Base-by-base conservation (phyloP, 2,329 filamentous ascomycete genomes). In the Paraphoma chrysanthemicola region DNA sequence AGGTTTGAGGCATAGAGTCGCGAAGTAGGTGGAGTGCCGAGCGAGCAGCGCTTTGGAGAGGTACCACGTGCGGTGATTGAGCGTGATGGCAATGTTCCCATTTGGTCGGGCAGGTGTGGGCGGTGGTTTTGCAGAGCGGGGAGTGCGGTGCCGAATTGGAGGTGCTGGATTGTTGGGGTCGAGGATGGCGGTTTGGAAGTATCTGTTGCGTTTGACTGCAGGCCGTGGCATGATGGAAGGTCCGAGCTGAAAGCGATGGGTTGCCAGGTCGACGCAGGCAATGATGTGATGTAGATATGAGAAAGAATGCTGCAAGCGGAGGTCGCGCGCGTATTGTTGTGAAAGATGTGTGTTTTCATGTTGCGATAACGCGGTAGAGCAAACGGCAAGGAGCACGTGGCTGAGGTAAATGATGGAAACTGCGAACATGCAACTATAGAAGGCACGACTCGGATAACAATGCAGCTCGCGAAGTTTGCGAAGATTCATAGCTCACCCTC, bases 21-120 rank as follows among this genome's bases (percentile, higher is more conserved):
- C 52, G 43, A 63, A 48, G 47, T 45, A 41, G 9, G 28, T 43
- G 16, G 59, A 62, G 44, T 62, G 54, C 5, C 42, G 52, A 16
- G 41, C 33, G 29, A 69, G 45, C 1, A 57, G 48, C 3, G 54
- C 28, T 42, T 49, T 53, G n/a, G 55, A 38, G 1, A 64, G 51
- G 2, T 43, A 14, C 57, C 58, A 66, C 16, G 48, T 60, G 38
- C 57, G 64, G 38, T 55, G 48, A 11, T 56, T 50, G 17, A 61
- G 56, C 46, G 46, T 45, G 18, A 66, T 30, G 30, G 54, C 39
- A 9, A 60, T 41, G n/a, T 31, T 59, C 17, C 44, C 42, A 31
- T 38, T 54, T 18, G 30, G 38, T 2, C 48, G 30, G 14, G 28
- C 31, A 38, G 12, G 33, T 14, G 14, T 44, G 10, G 14, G 50